Percentiles rank a stretch among this genome's conserved stretches.
These are phyloP conservation scores for Xeromyces bisporus DNA, from an alignment of 495 filamentous ascomycete genomes.

Conservation along the genomic window DNA sequence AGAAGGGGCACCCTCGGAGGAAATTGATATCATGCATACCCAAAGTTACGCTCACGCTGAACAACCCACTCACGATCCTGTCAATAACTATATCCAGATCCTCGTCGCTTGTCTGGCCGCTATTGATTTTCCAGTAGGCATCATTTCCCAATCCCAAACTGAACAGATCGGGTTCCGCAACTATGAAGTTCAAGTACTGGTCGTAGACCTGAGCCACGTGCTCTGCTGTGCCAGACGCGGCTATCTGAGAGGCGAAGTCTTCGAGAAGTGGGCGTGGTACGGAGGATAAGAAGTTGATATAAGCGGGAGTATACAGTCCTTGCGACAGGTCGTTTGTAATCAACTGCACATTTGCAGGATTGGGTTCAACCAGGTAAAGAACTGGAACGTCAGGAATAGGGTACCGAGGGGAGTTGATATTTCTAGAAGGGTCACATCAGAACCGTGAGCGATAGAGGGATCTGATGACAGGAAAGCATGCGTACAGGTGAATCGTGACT, in stretches of 20 bases:
- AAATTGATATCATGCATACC: constrained; percentile 35
- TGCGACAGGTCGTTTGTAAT: constrained; percentile 81
- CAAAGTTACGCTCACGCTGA: constrained; percentile 95
- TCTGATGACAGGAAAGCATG: constrained; percentile 1
- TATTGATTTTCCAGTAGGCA: constrained; percentile 90
- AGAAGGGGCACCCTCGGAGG: neutral
- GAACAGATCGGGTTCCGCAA: constrained; percentile 89
- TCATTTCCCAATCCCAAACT: constrained; percentile 78
- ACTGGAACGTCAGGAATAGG: constrained; percentile 94
- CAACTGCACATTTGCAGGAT: constrained; percentile 53
- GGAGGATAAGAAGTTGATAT: constrained; percentile 94
- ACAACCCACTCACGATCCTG: constrained; percentile 81
- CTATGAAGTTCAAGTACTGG: constrained; percentile 96
- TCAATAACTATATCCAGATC: constrained; percentile 76
- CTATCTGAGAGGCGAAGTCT: constrained; percentile 85
- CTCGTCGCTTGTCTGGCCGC: constrained; percentile 74
- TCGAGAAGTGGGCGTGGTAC: constrained; percentile 85
- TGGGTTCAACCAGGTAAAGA: constrained; percentile 89
- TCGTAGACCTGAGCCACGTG: constrained; percentile 86
- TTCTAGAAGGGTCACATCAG: constrained; percentile 28
- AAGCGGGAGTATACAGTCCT: constrained; percentile 80
- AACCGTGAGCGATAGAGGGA: constrained; percentile 4
- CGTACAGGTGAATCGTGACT: constrained; percentile 88
- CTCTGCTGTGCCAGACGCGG: constrained; percentile 64
- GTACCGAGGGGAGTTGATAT: constrained; percentile 67